phyloP scores from a whole-genome alignment of 2,329 filamentous ascomycete species.

The Fusarium sp. region DNA sequence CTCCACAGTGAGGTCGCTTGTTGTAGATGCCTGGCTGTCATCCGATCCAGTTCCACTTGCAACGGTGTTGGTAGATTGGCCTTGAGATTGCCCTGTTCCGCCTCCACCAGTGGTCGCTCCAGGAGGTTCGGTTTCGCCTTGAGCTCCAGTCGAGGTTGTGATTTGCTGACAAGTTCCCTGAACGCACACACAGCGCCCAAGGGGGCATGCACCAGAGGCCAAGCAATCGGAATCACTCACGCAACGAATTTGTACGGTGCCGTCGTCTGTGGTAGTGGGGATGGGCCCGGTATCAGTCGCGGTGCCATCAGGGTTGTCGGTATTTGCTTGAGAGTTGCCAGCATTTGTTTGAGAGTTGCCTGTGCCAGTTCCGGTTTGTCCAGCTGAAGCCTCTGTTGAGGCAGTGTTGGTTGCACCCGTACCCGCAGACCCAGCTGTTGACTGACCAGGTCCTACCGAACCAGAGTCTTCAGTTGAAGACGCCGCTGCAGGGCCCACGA shows the following conservation, averaged over 20 bases:
- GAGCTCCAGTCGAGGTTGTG: neutral
- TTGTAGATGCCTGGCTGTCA: constrained; percentile 6
- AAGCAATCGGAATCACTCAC: neutral
- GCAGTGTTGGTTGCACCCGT: neutral
- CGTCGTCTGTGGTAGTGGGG: neutral
- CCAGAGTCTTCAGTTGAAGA: neutral
- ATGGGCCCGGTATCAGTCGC: neutral
- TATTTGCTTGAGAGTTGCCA: neutral
- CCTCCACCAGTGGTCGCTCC: neutral
- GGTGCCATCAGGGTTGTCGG: neutral
- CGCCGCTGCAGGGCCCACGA: neutral
- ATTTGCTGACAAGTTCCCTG: neutral
- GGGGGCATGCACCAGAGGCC: neutral
- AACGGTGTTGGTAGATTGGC: neutral
- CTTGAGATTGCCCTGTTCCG: neutral
- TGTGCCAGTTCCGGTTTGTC: neutral
- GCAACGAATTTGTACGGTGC: neutral
- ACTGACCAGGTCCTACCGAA: neutral
- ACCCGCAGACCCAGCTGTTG: neutral
- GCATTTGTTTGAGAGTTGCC: neutral
- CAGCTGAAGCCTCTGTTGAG: neutral
- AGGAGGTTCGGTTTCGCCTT: neutral
- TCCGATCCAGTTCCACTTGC: neutral
- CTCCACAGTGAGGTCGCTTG: neutral
- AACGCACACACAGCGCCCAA: neutral